phyloP scores from a whole-genome alignment of 2,329 filamentous ascomycete species.

The Hypocreales sp. region DNA sequence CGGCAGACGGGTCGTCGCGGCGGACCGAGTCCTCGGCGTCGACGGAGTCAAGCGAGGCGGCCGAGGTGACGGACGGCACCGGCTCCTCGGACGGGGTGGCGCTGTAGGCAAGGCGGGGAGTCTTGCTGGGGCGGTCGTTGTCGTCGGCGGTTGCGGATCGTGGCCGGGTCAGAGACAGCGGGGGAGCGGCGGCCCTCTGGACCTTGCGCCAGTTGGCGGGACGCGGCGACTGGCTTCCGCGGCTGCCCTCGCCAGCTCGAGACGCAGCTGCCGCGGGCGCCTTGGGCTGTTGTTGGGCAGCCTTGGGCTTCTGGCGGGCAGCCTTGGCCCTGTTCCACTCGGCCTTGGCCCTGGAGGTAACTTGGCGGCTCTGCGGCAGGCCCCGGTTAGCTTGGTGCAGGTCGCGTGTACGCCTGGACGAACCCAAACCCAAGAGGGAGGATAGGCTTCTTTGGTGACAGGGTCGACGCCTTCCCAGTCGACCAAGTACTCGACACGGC shows the following conservation, averaged over 20 bases:
- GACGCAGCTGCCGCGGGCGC: neutral
- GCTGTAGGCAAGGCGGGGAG: slow-evolving; percentile 7
- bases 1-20: slow-evolving; percentile 3
- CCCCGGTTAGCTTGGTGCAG: slow-evolving; percentile 7
- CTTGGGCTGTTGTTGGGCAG: slow-evolving; percentile 1
- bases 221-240: slow-evolving; percentile 12
- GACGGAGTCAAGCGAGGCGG: slow-evolving; percentile 9
- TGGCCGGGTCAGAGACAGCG: neutral
- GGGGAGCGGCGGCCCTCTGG: slow-evolving; percentile 5
- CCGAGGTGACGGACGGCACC: slow-evolving; percentile 13
- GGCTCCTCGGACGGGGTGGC: slow-evolving; percentile 14
- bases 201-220: slow-evolving; percentile 12
- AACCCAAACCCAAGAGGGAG: slow-evolving; percentile 16
- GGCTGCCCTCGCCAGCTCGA: slow-evolving; percentile 3
- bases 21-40: slow-evolving; percentile 6
- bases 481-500: slow-evolving; percentile 18
- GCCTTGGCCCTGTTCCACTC: slow-evolving; percentile 17
- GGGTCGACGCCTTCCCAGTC: slow-evolving; percentile 21
- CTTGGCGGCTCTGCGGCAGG: slow-evolving; percentile 11
- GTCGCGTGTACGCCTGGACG: slow-evolving; percentile 2
- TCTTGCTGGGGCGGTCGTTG: slow-evolving; percentile 8
- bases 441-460: slow-evolving; percentile 15
- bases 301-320: slow-evolving; percentile 2
- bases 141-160: slow-evolving; percentile 4
- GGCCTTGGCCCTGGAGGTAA: slow-evolving; percentile 13